Conservation (phyloP, 352 stramenopile species). For the Labyrinthula sp. region DNA sequence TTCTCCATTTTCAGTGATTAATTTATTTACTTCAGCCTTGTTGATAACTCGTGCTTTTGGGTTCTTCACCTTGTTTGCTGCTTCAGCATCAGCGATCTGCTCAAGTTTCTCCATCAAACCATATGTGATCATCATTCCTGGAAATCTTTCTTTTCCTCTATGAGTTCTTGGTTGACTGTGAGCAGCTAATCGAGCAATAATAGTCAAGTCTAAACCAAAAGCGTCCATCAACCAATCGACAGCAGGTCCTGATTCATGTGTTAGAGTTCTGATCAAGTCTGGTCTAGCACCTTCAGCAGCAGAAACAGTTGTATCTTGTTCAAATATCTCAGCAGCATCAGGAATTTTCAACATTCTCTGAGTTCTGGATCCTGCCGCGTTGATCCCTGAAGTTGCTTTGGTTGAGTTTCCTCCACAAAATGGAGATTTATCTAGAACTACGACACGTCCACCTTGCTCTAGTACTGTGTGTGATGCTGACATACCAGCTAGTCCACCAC, state of each 20-base stretch:
- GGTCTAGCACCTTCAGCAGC: slow-evolving; percentile 12
- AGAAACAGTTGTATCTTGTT: slow-evolving; percentile 25
- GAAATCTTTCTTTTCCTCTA: slow-evolving; percentile 27
- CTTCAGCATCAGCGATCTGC: too few relatives aligned
- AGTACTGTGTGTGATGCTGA: slow-evolving; percentile 24
- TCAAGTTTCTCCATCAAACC: slow-evolving; percentile 26
- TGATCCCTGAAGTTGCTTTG: slow-evolving; percentile 66
- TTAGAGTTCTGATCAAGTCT: slow-evolving; percentile 20
- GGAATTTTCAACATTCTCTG: slow-evolving; percentile 11
- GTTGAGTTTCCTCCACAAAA: slow-evolving; percentile 64
- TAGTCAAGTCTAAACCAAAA: slow-evolving; percentile 22
- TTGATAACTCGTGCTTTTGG: slow-evolving; percentile 17
- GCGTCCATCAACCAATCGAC: slow-evolving; percentile 26
- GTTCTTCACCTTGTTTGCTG: slow-evolving; percentile 4
- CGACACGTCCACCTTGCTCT: slow-evolving; percentile 34
- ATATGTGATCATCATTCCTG: slow-evolving; percentile 29
- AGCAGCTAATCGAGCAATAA: slow-evolving; percentile 17
- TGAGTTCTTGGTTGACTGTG: slow-evolving; percentile 21
- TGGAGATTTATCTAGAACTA: slow-evolving; percentile 60
- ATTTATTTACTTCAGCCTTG: slow-evolving; percentile 26
- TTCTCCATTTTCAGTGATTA: slow-evolving; percentile 18
- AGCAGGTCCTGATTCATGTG: slow-evolving; percentile 21
- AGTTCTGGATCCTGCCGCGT: slow-evolving; percentile 40
- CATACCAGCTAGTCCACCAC: slow-evolving; percentile 22
- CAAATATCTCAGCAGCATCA: slow-evolving; percentile 21